Evolutionary conservation across 169 alveolate genomes (phyloP).

Genomic region (Plasmodium billcollinsi): DNA sequence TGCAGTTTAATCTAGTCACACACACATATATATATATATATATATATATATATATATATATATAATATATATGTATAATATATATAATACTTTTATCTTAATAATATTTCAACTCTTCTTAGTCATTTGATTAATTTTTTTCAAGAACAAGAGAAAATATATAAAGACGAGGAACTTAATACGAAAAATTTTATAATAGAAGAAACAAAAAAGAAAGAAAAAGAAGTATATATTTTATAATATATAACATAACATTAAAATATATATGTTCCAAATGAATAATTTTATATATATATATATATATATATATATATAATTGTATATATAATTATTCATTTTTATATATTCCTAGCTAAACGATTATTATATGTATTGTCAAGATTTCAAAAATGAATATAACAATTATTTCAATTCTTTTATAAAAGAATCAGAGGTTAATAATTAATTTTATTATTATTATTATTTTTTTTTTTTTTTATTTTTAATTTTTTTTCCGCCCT

Average conservation of each 20-base stretch:
- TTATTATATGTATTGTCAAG: constrained; percentile 59
- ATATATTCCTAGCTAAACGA: constrained; percentile 20
- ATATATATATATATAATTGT: background rate
- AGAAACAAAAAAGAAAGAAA: constrained; percentile 35
- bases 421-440: constrained; percentile 60
- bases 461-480: background rate
- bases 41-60: too few relatives aligned
- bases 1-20: background rate
- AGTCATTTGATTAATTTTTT: constrained; percentile 18
- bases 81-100: background rate
- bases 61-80: too few relatives aligned
- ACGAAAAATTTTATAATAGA: constrained; percentile 17
- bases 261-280: background rate
- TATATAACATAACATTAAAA: background rate
- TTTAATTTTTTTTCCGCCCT: too few relatives aligned
- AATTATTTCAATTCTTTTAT: constrained; percentile 33
- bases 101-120: background rate
- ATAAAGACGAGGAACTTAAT: constrained; percentile 32
- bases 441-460: background rate
- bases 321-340: background rate
- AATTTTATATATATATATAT: too few relatives aligned
- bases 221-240: constrained; percentile 15
- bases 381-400: constrained; percentile 45
- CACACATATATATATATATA: too few relatives aligned
- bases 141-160: constrained; percentile 57